Conservation (phyloP, 768 basidiomycete genomes). For the Suillus decipiens region DNA sequence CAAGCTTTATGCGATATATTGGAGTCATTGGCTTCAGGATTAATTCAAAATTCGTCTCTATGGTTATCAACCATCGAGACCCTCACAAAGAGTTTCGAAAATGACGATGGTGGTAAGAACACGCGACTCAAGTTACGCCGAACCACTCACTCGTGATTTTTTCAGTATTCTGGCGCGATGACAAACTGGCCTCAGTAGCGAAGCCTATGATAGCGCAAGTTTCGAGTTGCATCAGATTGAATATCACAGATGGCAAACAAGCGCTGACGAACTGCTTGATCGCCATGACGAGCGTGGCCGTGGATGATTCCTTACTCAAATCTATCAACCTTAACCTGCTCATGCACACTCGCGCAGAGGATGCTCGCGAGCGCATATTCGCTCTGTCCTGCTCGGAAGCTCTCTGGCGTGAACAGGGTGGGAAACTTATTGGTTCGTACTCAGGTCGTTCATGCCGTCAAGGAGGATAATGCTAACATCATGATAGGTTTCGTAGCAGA, state of each 20-base stretch:
- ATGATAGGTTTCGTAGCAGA: conserved; percentile 72
- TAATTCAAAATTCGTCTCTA: conserved; percentile 42
- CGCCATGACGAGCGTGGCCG: conserved; percentile 47
- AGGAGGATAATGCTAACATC: not conserved
- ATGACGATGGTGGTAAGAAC: conserved; percentile 77
- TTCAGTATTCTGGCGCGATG: conserved; percentile 88
- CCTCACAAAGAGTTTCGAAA: conserved; percentile 66
- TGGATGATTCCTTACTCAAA: conserved; percentile 68
- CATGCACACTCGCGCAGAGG: conserved; percentile 89
- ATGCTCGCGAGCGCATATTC: conserved; percentile 62
- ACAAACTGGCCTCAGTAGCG: conserved; percentile 66
- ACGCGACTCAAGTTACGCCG: not conserved
- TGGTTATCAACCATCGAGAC: conserved; percentile 67
- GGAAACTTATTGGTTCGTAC: conserved; percentile 67
- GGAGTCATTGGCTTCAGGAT: conserved; percentile 38
- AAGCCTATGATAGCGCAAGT: conserved; percentile 68
- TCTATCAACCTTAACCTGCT: conserved; percentile 79
- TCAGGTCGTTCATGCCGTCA: too few relatives aligned
- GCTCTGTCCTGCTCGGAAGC: conserved; percentile 67
- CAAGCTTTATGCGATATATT: conserved; percentile 67
- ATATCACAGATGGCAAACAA: conserved; percentile 38
- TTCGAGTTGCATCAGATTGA: conserved; percentile 45
- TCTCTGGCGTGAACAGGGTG: conserved; percentile 79
- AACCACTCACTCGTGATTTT: not conserved
- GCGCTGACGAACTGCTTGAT: conserved; percentile 53